Evolutionary conservation across 305 asterid genomes (phyloP), one percentile per base, ranked within the genome.

Genomic region (Solanum aculeatissimum): DNA sequence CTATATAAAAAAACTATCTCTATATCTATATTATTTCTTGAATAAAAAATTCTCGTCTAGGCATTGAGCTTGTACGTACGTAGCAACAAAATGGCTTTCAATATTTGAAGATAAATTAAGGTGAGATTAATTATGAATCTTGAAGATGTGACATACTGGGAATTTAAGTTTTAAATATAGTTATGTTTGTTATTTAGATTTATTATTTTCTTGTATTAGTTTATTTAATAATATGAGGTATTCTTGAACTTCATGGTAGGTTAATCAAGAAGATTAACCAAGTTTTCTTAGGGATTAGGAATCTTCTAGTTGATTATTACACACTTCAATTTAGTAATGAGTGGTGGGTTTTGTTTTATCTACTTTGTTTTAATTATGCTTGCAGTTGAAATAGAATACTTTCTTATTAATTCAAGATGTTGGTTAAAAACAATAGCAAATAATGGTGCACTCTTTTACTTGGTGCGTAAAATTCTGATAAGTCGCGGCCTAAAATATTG

Each of bases 71-170:
- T 77, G 29, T 49, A 47, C 18, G 32, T 60, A 45, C 25, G 27
- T 23, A 16, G 65, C 65, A 77, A 27, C 47, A 77, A 69, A 69
- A 51, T 51, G 82, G 7, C 47, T 77, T 77, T 2, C 62, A 77
- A 5, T 69, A 69, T 40, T 77, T 27, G 15, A 77, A 77, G 32
- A 51, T 23, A 51, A 32, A 69, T 69, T 40, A 69, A 77, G 82
- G 82, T 77, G 82, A 77, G 82, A 29, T 77, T 19, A 77, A 29
- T 51, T 77, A 77, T 51, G 47, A 77, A 51, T 49, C 29, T 18
- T 77, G 47, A 77, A 77, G 6, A 11, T 14, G 51, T 49, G 42
- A 77, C 12, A 27, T 51, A 9, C 27, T 16, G 27, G 18, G 27
- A 77, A 25, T 29, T 77, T 19, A 29, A 49, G 27, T 29, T 75